phyloP scores from a whole-genome alignment of 305 asterid species.

The Fraxinus ornus region DNA sequence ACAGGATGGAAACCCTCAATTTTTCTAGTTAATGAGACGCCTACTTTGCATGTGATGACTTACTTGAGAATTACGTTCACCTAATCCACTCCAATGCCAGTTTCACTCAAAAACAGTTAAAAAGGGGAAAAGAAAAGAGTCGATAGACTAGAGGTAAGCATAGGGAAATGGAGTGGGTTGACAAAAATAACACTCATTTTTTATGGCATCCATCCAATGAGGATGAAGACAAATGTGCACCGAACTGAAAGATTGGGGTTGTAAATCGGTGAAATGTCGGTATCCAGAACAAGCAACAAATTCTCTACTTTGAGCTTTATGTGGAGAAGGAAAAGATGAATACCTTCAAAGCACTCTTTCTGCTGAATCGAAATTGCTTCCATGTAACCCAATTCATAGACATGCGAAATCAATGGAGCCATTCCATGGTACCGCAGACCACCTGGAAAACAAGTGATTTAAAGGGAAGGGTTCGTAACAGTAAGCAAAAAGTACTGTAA shows the following conservation, averaged over 20 bases:
- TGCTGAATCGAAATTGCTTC: constrained; percentile 83
- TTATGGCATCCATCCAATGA: background rate
- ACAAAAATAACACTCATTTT: background rate
- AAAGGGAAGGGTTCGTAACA: background rate
- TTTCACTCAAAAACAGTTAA: background rate
- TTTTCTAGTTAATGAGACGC: background rate
- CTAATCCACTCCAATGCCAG: background rate
- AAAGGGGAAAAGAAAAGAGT: background rate
- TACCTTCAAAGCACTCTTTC: constrained; percentile 88
- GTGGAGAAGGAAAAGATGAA: background rate
- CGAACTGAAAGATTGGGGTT: background rate
- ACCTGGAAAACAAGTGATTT: constrained; percentile 38
- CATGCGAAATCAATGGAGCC: constrained; percentile 91
- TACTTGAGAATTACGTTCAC: background rate
- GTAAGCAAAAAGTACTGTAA: background rate
- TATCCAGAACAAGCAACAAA: background rate
- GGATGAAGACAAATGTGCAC: background rate
- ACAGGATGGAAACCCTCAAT: background rate
- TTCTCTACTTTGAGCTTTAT: background rate
- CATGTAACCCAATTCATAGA: constrained; percentile 70
- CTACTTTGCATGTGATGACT: background rate
- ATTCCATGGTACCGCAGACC: constrained; percentile 95
- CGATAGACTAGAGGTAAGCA: background rate
- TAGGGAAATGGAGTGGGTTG: background rate
- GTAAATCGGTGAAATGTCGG: background rate